A percentile compares a stretch with the other conserved stretches of the same genome.
Evolutionary conservation across 441 rosid species (phyloP).

Genomic region (Arabidopsis hybrid): DNA sequence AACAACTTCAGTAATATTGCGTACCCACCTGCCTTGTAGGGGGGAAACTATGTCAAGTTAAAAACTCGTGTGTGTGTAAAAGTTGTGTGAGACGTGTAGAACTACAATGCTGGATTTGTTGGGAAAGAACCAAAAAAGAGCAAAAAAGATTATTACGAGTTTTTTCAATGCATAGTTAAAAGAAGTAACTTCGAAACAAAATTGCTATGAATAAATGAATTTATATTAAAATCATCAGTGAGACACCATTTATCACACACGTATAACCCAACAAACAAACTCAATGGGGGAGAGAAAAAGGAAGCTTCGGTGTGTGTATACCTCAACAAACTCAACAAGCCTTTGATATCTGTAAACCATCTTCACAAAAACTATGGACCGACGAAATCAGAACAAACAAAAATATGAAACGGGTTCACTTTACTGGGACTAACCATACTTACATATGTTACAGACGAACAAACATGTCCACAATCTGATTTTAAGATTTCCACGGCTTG

Average conservation of each 20-base stretch:
- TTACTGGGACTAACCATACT: constrained; percentile 33
- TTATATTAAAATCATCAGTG: constrained; percentile 18
- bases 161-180: background rate
- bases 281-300: background rate
- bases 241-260: constrained; percentile 27
- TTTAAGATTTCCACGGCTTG: constrained; percentile 20
- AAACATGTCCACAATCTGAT: constrained; percentile 33
- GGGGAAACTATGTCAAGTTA: constrained; percentile 20
- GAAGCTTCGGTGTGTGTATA: constrained; percentile 39
- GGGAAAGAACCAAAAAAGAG: background rate
- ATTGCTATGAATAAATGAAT: constrained; percentile 25
- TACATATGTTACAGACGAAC: constrained; percentile 44
- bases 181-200: background rate
- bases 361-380: constrained; percentile 32
- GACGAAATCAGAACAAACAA: constrained; percentile 23
- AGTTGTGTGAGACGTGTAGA: constrained; percentile 33
- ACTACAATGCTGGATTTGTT: constrained; percentile 17
- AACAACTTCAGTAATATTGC: constrained; percentile 51
- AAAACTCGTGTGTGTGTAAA: constrained; percentile 40
- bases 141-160: background rate
- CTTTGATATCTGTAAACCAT: constrained; percentile 23
- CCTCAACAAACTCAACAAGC: constrained; percentile 45
- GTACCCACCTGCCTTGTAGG: constrained; percentile 62
- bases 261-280: constrained; percentile 1
- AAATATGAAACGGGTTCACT: constrained; percentile 4